phyloP scores from a whole-genome alignment of 192 early-diverging fungal genomes.

The Entomortierella lignicola region DNA sequence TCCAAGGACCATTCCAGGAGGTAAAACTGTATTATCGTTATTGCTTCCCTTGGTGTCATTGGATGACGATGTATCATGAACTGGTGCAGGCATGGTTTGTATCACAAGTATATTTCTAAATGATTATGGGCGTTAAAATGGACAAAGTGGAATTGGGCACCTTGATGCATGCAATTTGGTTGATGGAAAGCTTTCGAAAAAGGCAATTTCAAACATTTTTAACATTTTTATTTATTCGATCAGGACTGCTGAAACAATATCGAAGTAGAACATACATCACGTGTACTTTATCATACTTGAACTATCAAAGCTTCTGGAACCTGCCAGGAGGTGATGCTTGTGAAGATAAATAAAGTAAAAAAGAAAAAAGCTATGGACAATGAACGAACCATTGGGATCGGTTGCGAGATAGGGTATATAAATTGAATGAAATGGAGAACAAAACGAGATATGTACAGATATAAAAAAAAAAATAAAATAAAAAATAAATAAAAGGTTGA shows the following conservation, averaged over 20 bases:
- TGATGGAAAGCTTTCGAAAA: not conserved
- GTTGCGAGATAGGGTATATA: slow-evolving; percentile 13
- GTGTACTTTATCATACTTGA: no score
- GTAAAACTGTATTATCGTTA: slow-evolving; percentile 8
- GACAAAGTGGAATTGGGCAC: no score
- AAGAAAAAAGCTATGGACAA: not conserved
- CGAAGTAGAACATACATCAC: no score
- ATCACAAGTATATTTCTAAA: not conserved
- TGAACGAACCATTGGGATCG: no score
- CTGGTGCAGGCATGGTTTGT: slow-evolving; percentile 28
- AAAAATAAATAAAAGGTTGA: not conserved
- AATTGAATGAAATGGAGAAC: not conserved
- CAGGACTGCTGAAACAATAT: no score
- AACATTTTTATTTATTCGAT: no score
- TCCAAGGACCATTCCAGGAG: slow-evolving; percentile 56
- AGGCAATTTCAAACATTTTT: not conserved
- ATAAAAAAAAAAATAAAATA: not conserved
- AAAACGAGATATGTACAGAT: slow-evolving; percentile 8
- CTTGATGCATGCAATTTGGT: no score
- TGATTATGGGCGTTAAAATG: no score
- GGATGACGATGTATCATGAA: not conserved
- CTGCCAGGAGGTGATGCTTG: no score
- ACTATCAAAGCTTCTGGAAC: no score
- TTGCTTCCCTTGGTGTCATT: not conserved
- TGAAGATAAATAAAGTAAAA: no score